Evolutionary conservation across 148 eudicot genomes (phyloP), one percentile per base, ranked within the genome.

Genomic region (Heliosperma pusillum): DNA sequence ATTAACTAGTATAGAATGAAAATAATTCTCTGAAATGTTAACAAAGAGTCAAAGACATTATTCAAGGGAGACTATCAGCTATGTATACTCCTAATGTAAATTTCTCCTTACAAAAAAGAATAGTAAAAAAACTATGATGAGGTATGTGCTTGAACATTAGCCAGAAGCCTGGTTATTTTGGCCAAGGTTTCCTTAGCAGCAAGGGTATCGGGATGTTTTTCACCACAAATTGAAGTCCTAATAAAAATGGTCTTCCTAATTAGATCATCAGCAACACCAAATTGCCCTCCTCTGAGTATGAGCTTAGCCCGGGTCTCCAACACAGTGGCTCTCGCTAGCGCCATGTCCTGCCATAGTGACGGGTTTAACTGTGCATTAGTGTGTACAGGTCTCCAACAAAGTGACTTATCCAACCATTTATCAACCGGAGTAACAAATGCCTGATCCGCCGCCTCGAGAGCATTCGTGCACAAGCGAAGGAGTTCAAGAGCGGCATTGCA

Each of bases 301-400:
- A 96, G 85, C 85, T 92, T 92, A n/a, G 97, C 99, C 82, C 97
- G 81, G 5, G 97, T 89, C 80, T 96, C 99, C 17, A 92, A 80
- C 71, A 96, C 92, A 11, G 86, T 86, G 60, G 96, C 97, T 85
- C 99, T 83, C 7, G 92, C 82, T 40, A 92, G 69, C 3, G 99
- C 97, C 76, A 95, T 81, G 17, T 95, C 96, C 79, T 92, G 97
- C 99, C 99, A 95, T 10, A 95, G 71, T 45, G 80, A 85, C 40
- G 97, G 96, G 74, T 95, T 92, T 78, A 95, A 80, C 83, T 92
- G 91, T 1, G 99, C 99, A 65, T 79, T 89, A 10, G 99, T 90
- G 80, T 88, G 97, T 52, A 89, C 83, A 11, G 99, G 94, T 76
- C 78, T 87, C 97, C 99, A 96, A 76, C 99, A 96, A 29, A 92